A percentile compares a stretch with the other conserved stretches of the same genome.
Conservation (phyloP, 2,329 filamentous ascomycete genomes). For the Hymenoscyphus fructigenus region DNA sequence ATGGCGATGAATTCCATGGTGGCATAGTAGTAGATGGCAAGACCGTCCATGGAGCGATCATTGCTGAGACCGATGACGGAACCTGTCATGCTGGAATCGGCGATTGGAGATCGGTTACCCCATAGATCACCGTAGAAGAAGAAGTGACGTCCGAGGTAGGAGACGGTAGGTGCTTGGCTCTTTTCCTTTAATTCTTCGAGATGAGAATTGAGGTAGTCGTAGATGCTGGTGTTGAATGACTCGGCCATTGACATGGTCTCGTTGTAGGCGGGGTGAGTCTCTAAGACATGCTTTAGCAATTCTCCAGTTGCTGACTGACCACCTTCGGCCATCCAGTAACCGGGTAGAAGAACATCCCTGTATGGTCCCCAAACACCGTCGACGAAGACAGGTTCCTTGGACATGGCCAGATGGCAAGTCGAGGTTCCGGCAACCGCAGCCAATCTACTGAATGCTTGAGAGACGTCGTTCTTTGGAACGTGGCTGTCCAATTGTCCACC, state of each 20-base stretch:
- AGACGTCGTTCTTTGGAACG: conserved; percentile 77
- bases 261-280: conserved; percentile 88
- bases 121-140: conserved; percentile 99
- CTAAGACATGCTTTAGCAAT: conserved; percentile 87
- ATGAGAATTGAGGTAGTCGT: conserved; percentile 90
- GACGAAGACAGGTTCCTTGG: conserved; percentile 87
- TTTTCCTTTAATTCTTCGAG: conserved; percentile 73
- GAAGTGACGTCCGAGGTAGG: conserved; percentile 86
- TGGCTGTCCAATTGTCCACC: conserved; percentile 65
- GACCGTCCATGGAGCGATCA: conserved; percentile 82
- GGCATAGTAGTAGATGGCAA: conserved; percentile 90
- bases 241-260: conserved; percentile 77
- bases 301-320: conserved; percentile 96
- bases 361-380: conserved; percentile 97
- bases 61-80: conserved; percentile 82
- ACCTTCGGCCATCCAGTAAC: conserved; percentile 95
- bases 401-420: conserved; percentile 97
- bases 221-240: conserved; percentile 83
- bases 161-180: conserved; percentile 69
- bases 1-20: conserved; percentile 98
- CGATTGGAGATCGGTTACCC: conserved; percentile 92
- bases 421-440: conserved; percentile 95
- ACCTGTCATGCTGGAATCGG: conserved; percentile 90
- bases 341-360: conserved; percentile 85
- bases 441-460: conserved; percentile 87